These are phyloP conservation scores for Lasiosphaeria ovina DNA, from an alignment of 495 filamentous ascomycete species.

Conservation along the genomic window DNA sequence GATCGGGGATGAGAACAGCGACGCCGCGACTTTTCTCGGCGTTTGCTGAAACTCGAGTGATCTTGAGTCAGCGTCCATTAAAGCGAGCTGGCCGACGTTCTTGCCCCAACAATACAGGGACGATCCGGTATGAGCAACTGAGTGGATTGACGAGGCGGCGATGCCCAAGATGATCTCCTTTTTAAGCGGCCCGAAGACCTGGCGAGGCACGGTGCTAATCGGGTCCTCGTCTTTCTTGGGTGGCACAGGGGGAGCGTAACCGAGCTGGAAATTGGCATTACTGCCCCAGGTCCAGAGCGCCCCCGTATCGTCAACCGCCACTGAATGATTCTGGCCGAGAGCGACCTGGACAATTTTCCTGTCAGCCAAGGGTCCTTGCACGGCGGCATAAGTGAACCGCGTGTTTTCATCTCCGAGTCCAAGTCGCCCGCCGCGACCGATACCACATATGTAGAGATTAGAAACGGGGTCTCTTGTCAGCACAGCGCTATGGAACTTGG, in stretches of 20 bases:
- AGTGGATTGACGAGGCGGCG: slow-evolving; percentile 90
- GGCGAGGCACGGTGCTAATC: slow-evolving; percentile 74
- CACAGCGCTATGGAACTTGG: slow-evolving; percentile 89
- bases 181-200: slow-evolving; percentile 88
- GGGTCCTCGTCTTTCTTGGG: slow-evolving; percentile 71
- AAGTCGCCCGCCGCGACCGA: slow-evolving; percentile 85
- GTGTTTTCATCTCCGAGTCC: slow-evolving; percentile 89
- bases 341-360: slow-evolving; percentile 70
- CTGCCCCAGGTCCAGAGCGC: slow-evolving; percentile 91
- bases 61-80: slow-evolving; percentile 91
- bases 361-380: slow-evolving; percentile 68
- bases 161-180: slow-evolving; percentile 77
- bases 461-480: slow-evolving; percentile 86
- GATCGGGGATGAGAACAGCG: slow-evolving; percentile 76
- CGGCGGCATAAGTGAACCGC: slow-evolving; percentile 75
- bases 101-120: slow-evolving; percentile 94
- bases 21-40: slow-evolving; percentile 83
- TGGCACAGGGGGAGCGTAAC: slow-evolving; percentile 62
- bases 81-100: slow-evolving; percentile 89
- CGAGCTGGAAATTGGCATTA: slow-evolving; percentile 83
- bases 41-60: slow-evolving; percentile 78
- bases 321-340: slow-evolving; percentile 85
- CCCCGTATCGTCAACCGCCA: slow-evolving; percentile 77
- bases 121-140: slow-evolving; percentile 76
- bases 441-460: slow-evolving; percentile 91